Base-by-base conservation (phyloP, 2,329 filamentous ascomycete species). In the Cladosporium sp. region DNA sequence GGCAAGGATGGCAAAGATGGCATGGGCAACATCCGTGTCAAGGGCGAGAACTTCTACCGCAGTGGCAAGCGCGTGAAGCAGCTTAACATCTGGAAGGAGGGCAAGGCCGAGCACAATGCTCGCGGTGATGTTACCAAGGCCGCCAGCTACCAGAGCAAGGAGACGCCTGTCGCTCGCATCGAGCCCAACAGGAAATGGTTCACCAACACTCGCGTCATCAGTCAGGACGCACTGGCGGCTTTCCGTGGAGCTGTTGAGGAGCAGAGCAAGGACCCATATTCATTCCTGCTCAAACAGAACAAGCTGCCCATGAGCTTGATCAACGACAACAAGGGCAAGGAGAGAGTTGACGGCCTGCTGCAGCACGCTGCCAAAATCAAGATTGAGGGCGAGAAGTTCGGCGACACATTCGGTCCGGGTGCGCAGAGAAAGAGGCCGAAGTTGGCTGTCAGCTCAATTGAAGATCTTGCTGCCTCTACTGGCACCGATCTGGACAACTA, bases 151-250 rank as follows among this genome's bases (percentile, higher is more conserved):
- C 91, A 97, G 73, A 90, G 85, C 53, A 78, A 83, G 64, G 90
- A 95, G 30, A 72, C 84, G 18, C 91, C 92, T 40, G 82, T 79
- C 53, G 93, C 92, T 59, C 82, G 91, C 58, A 87, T 97, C 64
- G 92, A 97, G 75, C 93, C 93, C 43, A 94, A 97, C 72, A 80
- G 93, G 63, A 94, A 94, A 73, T 98, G 93, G 93, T 98, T 98
- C 73, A 88, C 85, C 62, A 96, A 96, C 70, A 95, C 92, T 29
- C 78, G 93, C 62, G 83, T 85, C 38, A 95, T 96, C 63, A 89
- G 86, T 1, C 92, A 96, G 67, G 88, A 95, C 67, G 88, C 89
- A 3, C 77, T 97, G 55, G 81, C 80, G 38, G 83, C 87, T 2
- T 98, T 98, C 72, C 84, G 93, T 55, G 85, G 91, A 53, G 93